These are phyloP conservation scores for Cladophialophora yegresii DNA, from an alignment of 2,329 filamentous ascomycete genomes.

Conservation along the genomic window DNA sequence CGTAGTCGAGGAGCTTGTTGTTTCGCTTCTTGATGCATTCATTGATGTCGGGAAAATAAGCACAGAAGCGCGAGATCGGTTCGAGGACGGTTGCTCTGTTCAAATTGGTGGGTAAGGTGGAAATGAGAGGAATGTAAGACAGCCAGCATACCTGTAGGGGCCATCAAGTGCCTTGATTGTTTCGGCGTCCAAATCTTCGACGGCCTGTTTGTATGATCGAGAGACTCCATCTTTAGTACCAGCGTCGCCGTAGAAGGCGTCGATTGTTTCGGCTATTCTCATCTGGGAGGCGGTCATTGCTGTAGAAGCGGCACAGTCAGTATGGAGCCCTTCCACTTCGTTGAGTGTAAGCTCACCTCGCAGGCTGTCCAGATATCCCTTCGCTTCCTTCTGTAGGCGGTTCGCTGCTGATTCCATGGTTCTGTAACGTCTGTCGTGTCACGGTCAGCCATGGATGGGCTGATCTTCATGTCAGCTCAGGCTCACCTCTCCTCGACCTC, in stretches of 20 bases:
- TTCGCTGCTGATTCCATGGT: slow-evolving; percentile 95
- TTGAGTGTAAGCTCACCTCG: slow-evolving; percentile 62
- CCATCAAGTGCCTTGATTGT: slow-evolving; percentile 98
- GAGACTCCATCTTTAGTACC: slow-evolving; percentile 94
- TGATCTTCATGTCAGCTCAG: neutral
- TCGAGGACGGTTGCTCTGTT: slow-evolving; percentile 84
- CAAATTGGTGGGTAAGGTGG: neutral
- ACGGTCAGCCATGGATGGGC: slow-evolving; percentile 4
- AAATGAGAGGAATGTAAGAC: neutral
- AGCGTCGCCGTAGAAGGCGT: slow-evolving; percentile 96
- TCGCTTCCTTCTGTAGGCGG: slow-evolving; percentile 93
- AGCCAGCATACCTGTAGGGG: slow-evolving; percentile 71
- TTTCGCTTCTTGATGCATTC: slow-evolving; percentile 99
- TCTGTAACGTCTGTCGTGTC: slow-evolving; percentile 72
- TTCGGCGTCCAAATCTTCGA: slow-evolving; percentile 95
- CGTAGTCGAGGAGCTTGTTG: slow-evolving; percentile 98
- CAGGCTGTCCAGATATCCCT: slow-evolving; percentile 94
- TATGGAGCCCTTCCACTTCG: neutral
- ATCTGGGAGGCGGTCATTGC: slow-evolving; percentile 99
- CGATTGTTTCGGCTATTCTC: slow-evolving; percentile 98
- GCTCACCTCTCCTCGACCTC: slow-evolving; percentile 87
- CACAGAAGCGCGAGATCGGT: slow-evolving; percentile 92
- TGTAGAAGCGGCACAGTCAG: slow-evolving; percentile 41
- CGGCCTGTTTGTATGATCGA: slow-evolving; percentile 96
- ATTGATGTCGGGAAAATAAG: slow-evolving; percentile 98